Evolutionary conservation across 371 early-diverging fungal genomes (phyloP).

Genomic region (Mucor indicus): DNA sequence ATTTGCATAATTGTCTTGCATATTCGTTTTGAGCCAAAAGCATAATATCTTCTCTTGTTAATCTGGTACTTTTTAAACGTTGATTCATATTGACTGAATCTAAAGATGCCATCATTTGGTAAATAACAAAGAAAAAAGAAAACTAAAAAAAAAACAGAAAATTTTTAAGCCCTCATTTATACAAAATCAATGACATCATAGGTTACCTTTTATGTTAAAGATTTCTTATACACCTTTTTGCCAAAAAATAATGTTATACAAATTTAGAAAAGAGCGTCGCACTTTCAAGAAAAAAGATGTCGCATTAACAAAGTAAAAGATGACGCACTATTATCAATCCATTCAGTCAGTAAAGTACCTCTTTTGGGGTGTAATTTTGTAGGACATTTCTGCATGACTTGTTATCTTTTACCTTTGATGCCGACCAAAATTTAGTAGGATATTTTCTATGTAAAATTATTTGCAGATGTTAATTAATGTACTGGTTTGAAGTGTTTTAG

Average conservation of each 20-base stretch:
- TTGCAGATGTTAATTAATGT: slow-evolving; percentile 2
- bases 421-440: not conserved
- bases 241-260: not conserved
- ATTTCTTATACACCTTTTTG: not conserved
- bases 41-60: slow-evolving; percentile 30
- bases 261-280: not conserved
- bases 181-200: too few species aligned
- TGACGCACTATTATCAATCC: not conserved
- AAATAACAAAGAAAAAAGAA: not conserved
- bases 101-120: slow-evolving; percentile 4
- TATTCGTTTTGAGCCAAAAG: slow-evolving; percentile 38
- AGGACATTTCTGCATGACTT: slow-evolving; percentile 2
- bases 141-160: not conserved
- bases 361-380: slow-evolving; percentile 3
- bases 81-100: not conserved
- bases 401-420: slow-evolving; percentile 2
- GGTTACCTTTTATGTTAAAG: too few species aligned
- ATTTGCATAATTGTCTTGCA: slow-evolving; percentile 37
- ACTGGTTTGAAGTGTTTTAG: slow-evolving; percentile 3
- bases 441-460: slow-evolving; percentile 1
- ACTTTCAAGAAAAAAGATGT: not conserved
- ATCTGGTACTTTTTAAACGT: not conserved
- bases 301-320: not conserved
- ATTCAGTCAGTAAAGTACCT: slow-evolving; percentile 1
- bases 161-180: too few species aligned